Evolutionary conservation across 768 basidiomycete genomes (phyloP), one percentile per base, ranked within the genome.

Genomic region (Boletus coccyginus): DNA sequence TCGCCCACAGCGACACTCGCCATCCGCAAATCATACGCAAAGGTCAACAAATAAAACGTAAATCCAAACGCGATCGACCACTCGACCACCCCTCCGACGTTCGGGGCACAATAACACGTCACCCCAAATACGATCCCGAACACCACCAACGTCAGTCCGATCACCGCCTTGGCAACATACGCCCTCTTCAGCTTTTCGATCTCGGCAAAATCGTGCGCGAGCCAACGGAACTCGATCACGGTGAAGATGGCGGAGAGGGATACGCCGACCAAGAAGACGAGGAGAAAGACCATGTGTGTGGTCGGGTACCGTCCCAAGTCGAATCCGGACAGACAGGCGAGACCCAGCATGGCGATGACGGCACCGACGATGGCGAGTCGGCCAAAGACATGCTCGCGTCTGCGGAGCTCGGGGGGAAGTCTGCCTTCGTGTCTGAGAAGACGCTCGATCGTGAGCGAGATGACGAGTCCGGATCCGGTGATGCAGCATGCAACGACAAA

Each of bases 21-120:
- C 67, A 80, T 76, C 47, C 82, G 75, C n/a, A 90, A 77, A 68
- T 92, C 90, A 67, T 80, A 87, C 59, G 70, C 82, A 72, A 88
- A 92, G 0, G 88, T 86, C 55, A 89, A 74, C 40, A 90, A 72
- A 69, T 88, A 92, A 60, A 88, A 78, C 7, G 85, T 85, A 68
- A 84, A 91, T 9, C 87, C 82, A 52, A 91, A 85, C 5, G 81
- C 79, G 47, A 92, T 88, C 0, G 70, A 64, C 90, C 90, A 92
- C 69, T 92, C 90, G 8, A 92, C 62, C 52, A 90, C 69, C 81
- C 81, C 86, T 67, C 82, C 87, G 0, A 73, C 81, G 56, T 85
- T 70, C 1, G 58, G 59, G 0, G 71, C 77, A 12, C 66, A 62
- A 60, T 73, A 85, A 3, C 87, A 65, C 11, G 80, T 66, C 16